These are phyloP conservation scores for Eragrostis tef DNA, from an alignment of 202 grass and related monocot genomes.

Conservation along the genomic window DNA sequence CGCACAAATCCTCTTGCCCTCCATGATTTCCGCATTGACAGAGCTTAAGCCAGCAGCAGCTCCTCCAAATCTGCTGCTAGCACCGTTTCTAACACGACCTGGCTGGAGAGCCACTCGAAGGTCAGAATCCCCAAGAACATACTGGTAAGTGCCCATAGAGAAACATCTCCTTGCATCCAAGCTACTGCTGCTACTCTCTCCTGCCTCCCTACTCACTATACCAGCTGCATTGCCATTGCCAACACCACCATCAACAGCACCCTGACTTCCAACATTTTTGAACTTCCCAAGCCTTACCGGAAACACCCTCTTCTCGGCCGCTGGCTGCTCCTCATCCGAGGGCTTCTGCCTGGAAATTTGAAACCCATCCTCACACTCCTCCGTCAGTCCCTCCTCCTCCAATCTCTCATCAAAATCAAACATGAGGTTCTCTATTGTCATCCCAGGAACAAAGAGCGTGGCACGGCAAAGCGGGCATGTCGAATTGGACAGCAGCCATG, in stretches of 20 bases:
- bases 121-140: conserved; percentile 74
- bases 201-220: conserved; percentile 75
- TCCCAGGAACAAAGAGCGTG: conserved; percentile 66
- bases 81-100: conserved; percentile 43
- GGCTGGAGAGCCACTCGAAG: conserved; percentile 75
- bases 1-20: conserved; percentile 74
- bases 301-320: conserved; percentile 76
- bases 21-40: conserved; percentile 63
- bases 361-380: conserved; percentile 58
- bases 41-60: conserved; percentile 49
- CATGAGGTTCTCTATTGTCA: conserved; percentile 64
- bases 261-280: conserved; percentile 67
- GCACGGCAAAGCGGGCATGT: conserved; percentile 94
- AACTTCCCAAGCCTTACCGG: conserved; percentile 92
- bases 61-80: conserved; percentile 42
- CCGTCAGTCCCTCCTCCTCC: conserved; percentile 59
- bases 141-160: conserved; percentile 96
- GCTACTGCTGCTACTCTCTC: conserved; percentile 89
- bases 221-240: conserved; percentile 43
- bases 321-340: conserved; percentile 42
- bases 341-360: conserved; percentile 59
- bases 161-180: conserved; percentile 95
- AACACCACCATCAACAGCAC: conserved; percentile 33
- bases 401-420: conserved; percentile 79
- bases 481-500: conserved; percentile 97